These are phyloP conservation scores for Neurospora intermedia DNA, from an alignment of 495 filamentous ascomycete genomes.

Conservation along the genomic window DNA sequence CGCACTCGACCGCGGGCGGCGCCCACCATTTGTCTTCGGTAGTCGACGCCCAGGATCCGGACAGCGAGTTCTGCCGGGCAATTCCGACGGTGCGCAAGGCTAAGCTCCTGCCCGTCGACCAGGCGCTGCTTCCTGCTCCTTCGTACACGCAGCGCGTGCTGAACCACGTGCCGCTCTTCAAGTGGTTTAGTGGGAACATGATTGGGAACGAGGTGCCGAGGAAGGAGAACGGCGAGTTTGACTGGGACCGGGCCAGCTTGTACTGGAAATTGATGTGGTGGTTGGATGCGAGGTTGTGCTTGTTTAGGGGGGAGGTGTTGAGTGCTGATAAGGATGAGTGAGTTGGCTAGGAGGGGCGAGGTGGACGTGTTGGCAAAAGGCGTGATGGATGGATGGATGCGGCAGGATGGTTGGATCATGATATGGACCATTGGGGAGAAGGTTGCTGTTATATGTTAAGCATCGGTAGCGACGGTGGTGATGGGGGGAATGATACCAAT, in stretches of 20 bases:
- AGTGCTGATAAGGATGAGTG: constrained; percentile 41
- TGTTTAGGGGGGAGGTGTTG: constrained; percentile 39
- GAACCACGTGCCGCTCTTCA: constrained; percentile 50
- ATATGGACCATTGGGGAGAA: not conserved
- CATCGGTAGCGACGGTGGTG: not conserved
- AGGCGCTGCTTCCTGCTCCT: constrained; percentile 54
- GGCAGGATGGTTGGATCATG: not conserved
- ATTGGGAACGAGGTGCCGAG: constrained; percentile 71
- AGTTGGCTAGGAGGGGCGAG: not conserved
- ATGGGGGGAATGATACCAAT: not conserved
- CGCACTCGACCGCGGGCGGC: not conserved
- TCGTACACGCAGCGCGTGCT: constrained; percentile 50
- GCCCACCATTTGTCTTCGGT: not conserved
- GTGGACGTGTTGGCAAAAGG: not conserved
- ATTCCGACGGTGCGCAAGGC: constrained; percentile 40
- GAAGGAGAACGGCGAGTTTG: constrained; percentile 69
- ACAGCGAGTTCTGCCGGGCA: constrained; percentile 24
- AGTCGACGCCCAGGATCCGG: not conserved
- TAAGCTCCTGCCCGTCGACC: constrained; percentile 42
- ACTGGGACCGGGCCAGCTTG: constrained; percentile 59
- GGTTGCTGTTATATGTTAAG: not conserved
- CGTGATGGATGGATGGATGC: not conserved
- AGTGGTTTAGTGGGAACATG: constrained; percentile 65
- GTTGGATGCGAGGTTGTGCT: constrained; percentile 35
- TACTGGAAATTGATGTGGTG: constrained; percentile 61